phyloP scores from a whole-genome alignment of 1,139 yeast species.

The Diutina mesorugosa region DNA sequence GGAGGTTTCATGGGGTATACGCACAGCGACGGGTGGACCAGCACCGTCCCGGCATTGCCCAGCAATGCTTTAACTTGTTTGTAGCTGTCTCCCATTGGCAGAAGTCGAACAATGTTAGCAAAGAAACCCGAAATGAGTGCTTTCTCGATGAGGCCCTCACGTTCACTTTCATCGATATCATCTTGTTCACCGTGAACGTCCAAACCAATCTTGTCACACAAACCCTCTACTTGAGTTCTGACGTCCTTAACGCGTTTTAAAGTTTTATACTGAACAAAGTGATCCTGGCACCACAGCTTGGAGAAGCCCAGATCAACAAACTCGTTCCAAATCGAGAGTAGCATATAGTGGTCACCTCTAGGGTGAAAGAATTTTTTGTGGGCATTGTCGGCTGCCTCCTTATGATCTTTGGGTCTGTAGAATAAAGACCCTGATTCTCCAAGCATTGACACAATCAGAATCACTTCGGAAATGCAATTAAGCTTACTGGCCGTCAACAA shows the following conservation, averaged over 20 bases:
- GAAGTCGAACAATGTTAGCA: constrained; percentile 60
- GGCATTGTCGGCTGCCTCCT: constrained; percentile 52
- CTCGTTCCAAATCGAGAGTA: constrained; percentile 60
- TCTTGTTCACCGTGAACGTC: constrained; percentile 2
- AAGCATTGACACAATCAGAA: constrained; percentile 68
- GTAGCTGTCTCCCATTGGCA: constrained; percentile 63
- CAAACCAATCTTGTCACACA: constrained; percentile 52
- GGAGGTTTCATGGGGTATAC: constrained; percentile 53
- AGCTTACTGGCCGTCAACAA: constrained; percentile 49
- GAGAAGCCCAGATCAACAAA: constrained; percentile 70
- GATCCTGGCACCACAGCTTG: constrained; percentile 77
- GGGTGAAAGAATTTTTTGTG: constrained; percentile 38
- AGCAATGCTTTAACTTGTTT: constrained; percentile 22
- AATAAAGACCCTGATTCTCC: constrained; percentile 71
- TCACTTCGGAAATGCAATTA: constrained; percentile 50
- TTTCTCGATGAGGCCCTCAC: constrained; percentile 8
- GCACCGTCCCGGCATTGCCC: constrained; percentile 19
- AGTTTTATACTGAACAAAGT: constrained; percentile 66
- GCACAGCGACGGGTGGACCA: constrained; percentile 75
- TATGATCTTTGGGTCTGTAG: constrained; percentile 60
- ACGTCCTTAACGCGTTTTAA: constrained; percentile 60
- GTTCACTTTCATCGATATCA: constrained; percentile 6
- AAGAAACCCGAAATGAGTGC: constrained; percentile 76
- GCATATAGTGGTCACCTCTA: constrained; percentile 63
- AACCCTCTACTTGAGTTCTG: constrained; percentile 50